Conservation (phyloP, 306 rosid genomes). For the Rosa persica region DNA sequence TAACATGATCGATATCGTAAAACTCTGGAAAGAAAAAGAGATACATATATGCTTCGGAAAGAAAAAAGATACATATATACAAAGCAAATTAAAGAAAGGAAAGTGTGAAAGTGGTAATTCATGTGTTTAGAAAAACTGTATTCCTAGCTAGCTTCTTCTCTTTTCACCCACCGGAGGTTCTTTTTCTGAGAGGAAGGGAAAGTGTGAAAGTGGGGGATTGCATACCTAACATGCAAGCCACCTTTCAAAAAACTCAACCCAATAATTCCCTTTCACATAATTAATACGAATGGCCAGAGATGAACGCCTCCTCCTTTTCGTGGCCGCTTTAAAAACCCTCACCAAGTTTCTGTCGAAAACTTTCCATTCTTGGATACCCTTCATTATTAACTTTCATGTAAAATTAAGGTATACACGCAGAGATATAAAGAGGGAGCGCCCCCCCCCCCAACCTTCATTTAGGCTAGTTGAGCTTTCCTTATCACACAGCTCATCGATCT, state of each 20-base stretch:
- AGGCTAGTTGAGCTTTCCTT: neutral
- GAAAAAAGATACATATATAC: neutral
- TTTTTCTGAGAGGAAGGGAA: neutral
- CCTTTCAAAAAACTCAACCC: neutral
- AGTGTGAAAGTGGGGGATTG: neutral
- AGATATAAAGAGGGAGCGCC: neutral
- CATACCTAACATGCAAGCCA: neutral
- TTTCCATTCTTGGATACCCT: conserved; percentile 14
- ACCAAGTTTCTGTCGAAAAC: neutral
- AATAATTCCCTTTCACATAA: conserved; percentile 19
- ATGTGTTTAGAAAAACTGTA: neutral
- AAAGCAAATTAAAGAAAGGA: neutral
- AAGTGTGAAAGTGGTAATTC: neutral
- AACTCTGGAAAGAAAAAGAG: neutral
- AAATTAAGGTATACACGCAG: neutral
- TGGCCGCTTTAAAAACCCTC: conserved; percentile 6
- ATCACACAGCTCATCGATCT: neutral
- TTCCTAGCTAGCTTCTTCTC: neutral
- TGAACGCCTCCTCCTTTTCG: conserved; percentile 9
- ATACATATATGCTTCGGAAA: too few species aligned
- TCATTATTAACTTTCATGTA: neutral
- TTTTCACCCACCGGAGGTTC: neutral
- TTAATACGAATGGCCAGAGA: conserved; percentile 16
- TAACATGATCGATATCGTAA: neutral
- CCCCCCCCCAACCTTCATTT: neutral